Evolutionary conservation across 2,329 filamentous ascomycete species (phyloP), one percentile per base, ranked within the genome.

Genomic region (Claviceps pazoutovae): DNA sequence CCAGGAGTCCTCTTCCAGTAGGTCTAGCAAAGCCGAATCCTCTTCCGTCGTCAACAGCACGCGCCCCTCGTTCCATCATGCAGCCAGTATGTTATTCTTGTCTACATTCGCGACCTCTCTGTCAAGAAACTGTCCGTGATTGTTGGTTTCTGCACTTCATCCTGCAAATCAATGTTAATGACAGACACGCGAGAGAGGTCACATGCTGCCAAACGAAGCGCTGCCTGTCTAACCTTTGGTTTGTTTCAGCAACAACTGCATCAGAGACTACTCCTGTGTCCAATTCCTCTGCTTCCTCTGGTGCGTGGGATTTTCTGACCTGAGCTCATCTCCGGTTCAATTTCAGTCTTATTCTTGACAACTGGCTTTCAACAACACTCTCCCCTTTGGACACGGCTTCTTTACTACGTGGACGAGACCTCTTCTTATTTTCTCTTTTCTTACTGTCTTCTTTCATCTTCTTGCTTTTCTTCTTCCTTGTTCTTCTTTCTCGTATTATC

Each of bases 51-150:
- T 41, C 30, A 21, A 39, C 5, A 50, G 19, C 19, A 36, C 39
- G 37, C 39, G 8, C 16, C 13, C 36, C 14, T 49, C 49, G 34
- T 43, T 46, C 26, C 9, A 38, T n/a, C 58, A 64, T 56, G 59
- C 60, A 58, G 57, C 62, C 57, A 62, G 64, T 66, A 67, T 61
- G 56, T 64, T 60, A 17, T 34, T 36, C 17, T 9, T 37, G 21
- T 51, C 14, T 30, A 21, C 4, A 19, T 23, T 23, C 37, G 26
- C 36, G 11, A 37, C 11, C 2, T 19, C 26, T 21, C 16, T 13
- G 19, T 21, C 38, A 21, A 41, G 19, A 34, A 19, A 36, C 11
- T 42, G 48, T 43, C 23, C 14, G 8, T 45, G 21, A 30, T 5
- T 19, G 4, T n/a, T 23, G 14, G 0, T 23, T 38, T 8, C 13